Evolutionary conservation across 257 asterid genomes (phyloP).

Genomic region (Przewalskia tangutica): DNA sequence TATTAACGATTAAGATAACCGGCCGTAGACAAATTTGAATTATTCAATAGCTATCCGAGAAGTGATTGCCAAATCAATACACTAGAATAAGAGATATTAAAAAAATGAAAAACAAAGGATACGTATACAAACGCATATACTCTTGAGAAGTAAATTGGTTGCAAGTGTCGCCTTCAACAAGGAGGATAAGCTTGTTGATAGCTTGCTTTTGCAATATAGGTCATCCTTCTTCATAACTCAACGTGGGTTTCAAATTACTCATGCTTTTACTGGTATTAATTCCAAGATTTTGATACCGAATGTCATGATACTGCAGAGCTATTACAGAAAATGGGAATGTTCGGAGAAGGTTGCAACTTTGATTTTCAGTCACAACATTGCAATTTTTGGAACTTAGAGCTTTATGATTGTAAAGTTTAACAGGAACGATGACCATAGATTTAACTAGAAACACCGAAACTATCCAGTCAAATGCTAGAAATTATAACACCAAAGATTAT

Average conservation of each 20-base stretch:
- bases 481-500: no score
- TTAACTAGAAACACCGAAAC: no score
- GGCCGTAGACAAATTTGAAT: background rate
- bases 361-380: background rate
- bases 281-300: no score
- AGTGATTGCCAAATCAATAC: no score
- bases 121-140: slow-evolving; percentile 27
- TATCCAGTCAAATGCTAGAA: no score
- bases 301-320: no score
- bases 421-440: no score
- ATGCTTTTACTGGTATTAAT: background rate
- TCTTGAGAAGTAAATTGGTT: slow-evolving; percentile 14
- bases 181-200: slow-evolving; percentile 19
- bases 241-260: background rate
- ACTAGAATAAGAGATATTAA: no score
- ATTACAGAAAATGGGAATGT: background rate
- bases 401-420: background rate
- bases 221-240: slow-evolving; percentile 32
- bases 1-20: background rate
- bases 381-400: background rate
- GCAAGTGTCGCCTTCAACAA: background rate
- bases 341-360: no score
- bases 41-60: background rate
- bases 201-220: slow-evolving; percentile 25
- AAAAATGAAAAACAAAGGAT: background rate